phyloP scores from a whole-genome alignment of 768 basidiomycete species.

The Rhodocollybia butyracea region DNA sequence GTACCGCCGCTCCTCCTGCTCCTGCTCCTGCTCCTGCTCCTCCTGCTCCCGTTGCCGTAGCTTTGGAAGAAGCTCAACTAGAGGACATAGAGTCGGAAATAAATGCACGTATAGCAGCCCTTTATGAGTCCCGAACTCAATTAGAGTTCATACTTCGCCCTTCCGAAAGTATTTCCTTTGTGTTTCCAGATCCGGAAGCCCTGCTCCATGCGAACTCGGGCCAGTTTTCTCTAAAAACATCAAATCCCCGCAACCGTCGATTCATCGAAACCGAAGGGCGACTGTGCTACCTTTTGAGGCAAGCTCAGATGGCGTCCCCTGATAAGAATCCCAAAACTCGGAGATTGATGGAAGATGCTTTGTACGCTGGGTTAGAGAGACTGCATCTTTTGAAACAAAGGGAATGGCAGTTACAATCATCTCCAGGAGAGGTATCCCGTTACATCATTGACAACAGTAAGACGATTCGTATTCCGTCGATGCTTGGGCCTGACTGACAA shows the following conservation, averaged over 20 bases:
- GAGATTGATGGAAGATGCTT: background rate
- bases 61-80: too few relatives aligned
- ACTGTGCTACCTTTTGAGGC: background rate
- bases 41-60: too few relatives aligned
- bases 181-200: background rate
- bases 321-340: too few relatives aligned
- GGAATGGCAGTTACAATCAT: background rate
- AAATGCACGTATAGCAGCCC: too few relatives aligned
- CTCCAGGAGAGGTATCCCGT: too few relatives aligned
- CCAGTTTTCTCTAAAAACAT: background rate
- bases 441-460: background rate
- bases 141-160: background rate
- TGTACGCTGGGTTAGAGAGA: background rate
- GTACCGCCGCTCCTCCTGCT: too few relatives aligned
- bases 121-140: background rate
- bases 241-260: background rate
- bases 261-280: background rate
- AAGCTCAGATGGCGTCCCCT: background rate
- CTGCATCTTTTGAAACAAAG: background rate
- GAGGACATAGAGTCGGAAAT: too few relatives aligned
- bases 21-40: too few relatives aligned
- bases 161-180: background rate
- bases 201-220: background rate
- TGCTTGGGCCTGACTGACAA: background rate
- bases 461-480: background rate